Evolutionary conservation across 768 basidiomycete genomes (phyloP), one percentile per base, ranked within the genome.

Genomic region (Pisolithus albus): DNA sequence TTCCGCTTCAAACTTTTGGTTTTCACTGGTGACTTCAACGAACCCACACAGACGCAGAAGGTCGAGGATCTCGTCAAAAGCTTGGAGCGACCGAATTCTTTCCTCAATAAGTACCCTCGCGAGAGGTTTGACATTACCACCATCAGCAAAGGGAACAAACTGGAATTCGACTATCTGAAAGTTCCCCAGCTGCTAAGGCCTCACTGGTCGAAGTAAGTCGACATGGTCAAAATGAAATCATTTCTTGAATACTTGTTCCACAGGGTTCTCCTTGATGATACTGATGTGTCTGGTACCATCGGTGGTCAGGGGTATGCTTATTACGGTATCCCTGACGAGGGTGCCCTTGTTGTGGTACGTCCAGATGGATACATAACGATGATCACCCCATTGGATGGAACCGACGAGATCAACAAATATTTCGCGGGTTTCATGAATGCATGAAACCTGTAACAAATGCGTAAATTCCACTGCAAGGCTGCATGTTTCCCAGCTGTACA

Each of bases 211-310:
- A 74, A 73, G 73, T 76, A 36, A 58, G 67, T 57, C 13, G 9
- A 13, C 24, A 3, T 24, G 21, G 28, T 38, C 28, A 13, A 44
- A 21, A 28, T 43, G 46, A 23, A 21, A 18, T 24, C 30, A 49
- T 21, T 21, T 32, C 15, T 40, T 16, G 13, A 34, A 19, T 3
- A 7, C 16, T 21, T 30, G 19, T 8, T 15, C n/a, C 21, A 3
- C 51, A 87, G 85, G 63, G 76, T 83, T 6, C 69, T 82, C 28
- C 69, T 83, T 11, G 86, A 88, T 52, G 83, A 82, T 51, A 62
- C 56, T 2, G 76, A 81, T 53, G 53, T 75, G 30, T 66, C 62
- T 15, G 75, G 74, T 3, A 60, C 49, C 4, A 60, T 68, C 19
- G 81, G 80, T 23, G 82, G 82, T 3, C 70, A 72, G 34, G 82